Base-by-base conservation (phyloP, 164 flowering plant genomes). In the Kalanchoe fedtschenkoi region DNA sequence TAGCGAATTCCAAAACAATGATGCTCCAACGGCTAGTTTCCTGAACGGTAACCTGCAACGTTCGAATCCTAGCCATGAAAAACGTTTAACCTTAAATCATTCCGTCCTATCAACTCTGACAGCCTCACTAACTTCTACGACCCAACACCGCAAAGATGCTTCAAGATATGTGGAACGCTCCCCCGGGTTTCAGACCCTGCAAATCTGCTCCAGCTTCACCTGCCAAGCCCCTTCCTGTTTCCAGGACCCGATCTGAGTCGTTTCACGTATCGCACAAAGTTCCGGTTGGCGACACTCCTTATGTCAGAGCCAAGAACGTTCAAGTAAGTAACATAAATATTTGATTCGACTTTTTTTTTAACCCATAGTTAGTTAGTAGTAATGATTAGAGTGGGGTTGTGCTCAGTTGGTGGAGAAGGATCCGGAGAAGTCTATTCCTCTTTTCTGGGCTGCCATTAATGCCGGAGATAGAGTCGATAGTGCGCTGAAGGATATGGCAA, bases 391-490 rank as follows among this genome's bases (percentile, higher is more conserved):
- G 51, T 58, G 14, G 41, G 57, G 3, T 14, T 10, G 63, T 70
- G 72, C 37, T 62, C 71, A 95, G 97, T 75, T 95, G 78, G 93
- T 95, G 61, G 99, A 91, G 16, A 95, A 95, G 76, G 96, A 95
- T 67, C 99, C 97, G 1, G 99, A 91, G 60, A 89, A 70, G 71
- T 91, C 99, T 11, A 95, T 95, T 39, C 96, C 96, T 0, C 61
- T 95, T 70, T 95, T 95, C 43, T 95, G 99, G 99, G 91, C 96
- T 24, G 99, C 99, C 35, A 95, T 95, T 54, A 95, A 95, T 72
- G 88, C 99, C 1, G 95, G 97, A 58, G 99, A 95, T 66, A 76
- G 99, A 78, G 96, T 95, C 26, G 99, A 95, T 60, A 93, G 99
- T 77, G 99, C 99, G 57, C 70, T 93, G 65, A 93, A 93, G 66